Base-by-base conservation (phyloP, 177 flowering plant genomes). In the Vitis hybrid region DNA sequence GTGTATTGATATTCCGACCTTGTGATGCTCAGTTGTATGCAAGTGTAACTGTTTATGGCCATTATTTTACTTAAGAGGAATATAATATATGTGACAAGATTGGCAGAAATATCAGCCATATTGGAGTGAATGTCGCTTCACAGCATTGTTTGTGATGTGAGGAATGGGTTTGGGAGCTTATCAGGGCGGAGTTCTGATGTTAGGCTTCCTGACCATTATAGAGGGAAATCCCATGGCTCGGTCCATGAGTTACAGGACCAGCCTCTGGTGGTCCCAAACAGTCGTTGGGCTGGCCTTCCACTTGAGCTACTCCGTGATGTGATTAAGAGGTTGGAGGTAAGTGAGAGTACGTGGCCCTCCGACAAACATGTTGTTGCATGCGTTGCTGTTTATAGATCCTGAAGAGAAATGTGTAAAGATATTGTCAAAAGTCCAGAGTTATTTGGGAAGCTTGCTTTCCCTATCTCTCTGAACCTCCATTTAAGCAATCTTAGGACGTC, bases 401-500 rank as follows among this genome's bases (percentile, higher is more conserved):
- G 99, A 97, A 85, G 99, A 74, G 95, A 86, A 66, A 91, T 91
- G 91, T 94, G 99, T 74, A 85, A 89, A 74, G 97, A 93, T 74
- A 87, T 93, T 73, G 99, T 94, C 46, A 77, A 30, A 62, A 63
- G 79, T 77, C 99, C 92, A 3, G 99, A 94, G 77, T 72, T 86
- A 57, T 91, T 80, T 53, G 99, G 97, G 73, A 94, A 89, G 83
- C 84, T 94, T 64, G 92, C 99, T 8, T 94, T 94, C 71, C 99
- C 97, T 0, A 83, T 94, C 35, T 91, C 97, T 35, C 72, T 94
- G 71, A 93, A 94, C 20, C 20, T 18, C 20, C 20, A 18, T 18
- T 18, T 18, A 18, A 18, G 20, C 20, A 18, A 79, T 18, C 20
- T 18, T 18, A 18, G 20, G 20, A 18, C 20, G 20, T 18, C 20